Evolutionary conservation across 2,329 filamentous ascomycete species (phyloP).

Genomic region (Calonectria hawksworthii): DNA sequence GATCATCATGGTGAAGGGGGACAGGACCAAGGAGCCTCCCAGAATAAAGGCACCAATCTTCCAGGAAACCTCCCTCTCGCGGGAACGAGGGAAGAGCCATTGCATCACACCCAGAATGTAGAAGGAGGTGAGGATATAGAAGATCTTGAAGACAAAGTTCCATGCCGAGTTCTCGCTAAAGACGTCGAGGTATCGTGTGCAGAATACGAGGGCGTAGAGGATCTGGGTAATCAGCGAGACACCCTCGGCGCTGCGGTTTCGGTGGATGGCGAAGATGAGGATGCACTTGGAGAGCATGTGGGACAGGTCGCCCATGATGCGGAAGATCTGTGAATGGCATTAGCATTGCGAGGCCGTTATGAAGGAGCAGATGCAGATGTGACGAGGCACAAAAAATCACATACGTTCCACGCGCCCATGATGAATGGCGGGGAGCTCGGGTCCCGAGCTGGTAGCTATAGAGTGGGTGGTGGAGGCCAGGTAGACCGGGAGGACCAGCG

Average conservation of each 20-base stretch:
- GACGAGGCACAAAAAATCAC: constrained; percentile 29
- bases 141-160: constrained; percentile 89
- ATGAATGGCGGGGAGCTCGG: constrained; percentile 41
- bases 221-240: constrained; percentile 93
- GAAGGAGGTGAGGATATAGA: constrained; percentile 86
- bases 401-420: constrained; percentile 59
- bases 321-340: constrained; percentile 68
- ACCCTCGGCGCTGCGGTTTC: constrained; percentile 89
- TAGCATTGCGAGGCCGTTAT: constrained; percentile 15
- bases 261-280: constrained; percentile 90
- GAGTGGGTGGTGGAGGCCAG: constrained; percentile 24
- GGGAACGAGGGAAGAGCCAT: constrained; percentile 85
- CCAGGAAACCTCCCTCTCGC: constrained; percentile 94
- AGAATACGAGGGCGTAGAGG: constrained; percentile 89
- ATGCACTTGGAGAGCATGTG: constrained; percentile 91
- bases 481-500: constrained; percentile 30
- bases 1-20: constrained; percentile 80
- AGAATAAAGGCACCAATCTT: constrained; percentile 83
- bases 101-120: constrained; percentile 94
- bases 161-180: constrained; percentile 72
- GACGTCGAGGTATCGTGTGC: constrained; percentile 88
- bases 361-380: background rate
- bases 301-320: constrained; percentile 85
- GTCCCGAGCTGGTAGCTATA: constrained; percentile 25
- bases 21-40: constrained; percentile 73